Conservation (phyloP, 768 basidiomycete species). For the Suillus sp. region DNA sequence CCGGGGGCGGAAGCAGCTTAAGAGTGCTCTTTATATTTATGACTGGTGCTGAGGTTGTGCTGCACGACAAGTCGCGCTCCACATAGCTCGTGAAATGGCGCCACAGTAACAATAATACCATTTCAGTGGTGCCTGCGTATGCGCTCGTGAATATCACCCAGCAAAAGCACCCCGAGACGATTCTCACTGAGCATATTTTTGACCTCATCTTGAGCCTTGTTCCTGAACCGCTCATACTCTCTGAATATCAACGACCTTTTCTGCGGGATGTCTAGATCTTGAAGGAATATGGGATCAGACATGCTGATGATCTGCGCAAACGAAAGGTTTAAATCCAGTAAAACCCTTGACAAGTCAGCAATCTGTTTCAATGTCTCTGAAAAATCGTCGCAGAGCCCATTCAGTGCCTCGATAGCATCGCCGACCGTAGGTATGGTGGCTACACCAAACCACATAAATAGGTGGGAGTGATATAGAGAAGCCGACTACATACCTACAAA, state of each 20-base stretch:
- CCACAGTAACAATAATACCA: slow-evolving; percentile 84
- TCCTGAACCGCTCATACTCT: slow-evolving; percentile 53
- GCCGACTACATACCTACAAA: slow-evolving; percentile 51
- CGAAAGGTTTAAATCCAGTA: slow-evolving; percentile 8
- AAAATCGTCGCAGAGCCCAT: slow-evolving; percentile 63
- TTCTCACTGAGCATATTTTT: slow-evolving; percentile 58
- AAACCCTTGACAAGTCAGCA: slow-evolving; percentile 45
- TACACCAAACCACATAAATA: slow-evolving; percentile 24
- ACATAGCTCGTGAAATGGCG: slow-evolving; percentile 74
- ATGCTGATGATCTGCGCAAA: slow-evolving; percentile 47
- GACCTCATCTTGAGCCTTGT: slow-evolving; percentile 45
- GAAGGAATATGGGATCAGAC: slow-evolving; percentile 56
- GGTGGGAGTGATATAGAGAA: too few species aligned
- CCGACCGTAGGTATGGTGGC: slow-evolving; percentile 79
- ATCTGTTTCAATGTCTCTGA: slow-evolving; percentile 64
- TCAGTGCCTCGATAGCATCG: slow-evolving; percentile 68
- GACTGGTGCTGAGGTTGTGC: slow-evolving; percentile 13
- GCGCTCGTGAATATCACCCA: neutral
- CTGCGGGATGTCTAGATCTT: slow-evolving; percentile 68
- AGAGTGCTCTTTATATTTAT: slow-evolving; percentile 49
- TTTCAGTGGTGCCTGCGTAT: slow-evolving; percentile 65
- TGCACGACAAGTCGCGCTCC: slow-evolving; percentile 29
- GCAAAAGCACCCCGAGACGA: neutral
- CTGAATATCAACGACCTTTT: slow-evolving; percentile 64
- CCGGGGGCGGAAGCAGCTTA: slow-evolving; percentile 58